A percentile compares a stretch with the other conserved stretches of the same genome.
phyloP scores from a whole-genome alignment of 169 alveolate species.

The Amoebophrya sp. region DNA sequence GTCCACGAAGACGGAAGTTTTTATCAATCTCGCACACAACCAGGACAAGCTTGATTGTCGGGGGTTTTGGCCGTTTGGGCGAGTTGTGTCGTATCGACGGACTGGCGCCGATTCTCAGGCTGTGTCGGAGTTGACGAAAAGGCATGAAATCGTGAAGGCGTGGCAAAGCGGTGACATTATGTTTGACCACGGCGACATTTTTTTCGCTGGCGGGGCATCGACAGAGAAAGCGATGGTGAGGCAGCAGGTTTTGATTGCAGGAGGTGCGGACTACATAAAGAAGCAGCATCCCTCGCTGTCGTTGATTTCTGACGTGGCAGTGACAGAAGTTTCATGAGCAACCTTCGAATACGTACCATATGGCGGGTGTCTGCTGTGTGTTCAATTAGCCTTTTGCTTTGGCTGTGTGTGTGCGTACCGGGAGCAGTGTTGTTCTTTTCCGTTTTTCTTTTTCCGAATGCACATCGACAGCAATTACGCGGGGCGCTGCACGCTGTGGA shows the following conservation, averaged over 20 bases:
- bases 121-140: neutral
- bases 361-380: too few species aligned
- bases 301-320: neutral
- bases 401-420: too few species aligned
- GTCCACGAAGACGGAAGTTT: slow-evolving; percentile 37
- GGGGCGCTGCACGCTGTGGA: too few species aligned
- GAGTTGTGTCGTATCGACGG: neutral
- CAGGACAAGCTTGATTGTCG: neutral
- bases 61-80: slow-evolving; percentile 33
- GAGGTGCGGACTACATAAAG: neutral
- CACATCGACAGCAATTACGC: too few species aligned
- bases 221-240: slow-evolving; percentile 17
- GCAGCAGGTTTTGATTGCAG: neutral
- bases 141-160: slow-evolving; percentile 14
- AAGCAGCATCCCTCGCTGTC: neutral
- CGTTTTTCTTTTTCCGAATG: too few species aligned
- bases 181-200: slow-evolving; percentile 26
- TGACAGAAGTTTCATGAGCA: neutral
- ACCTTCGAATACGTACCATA: too few species aligned
- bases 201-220: slow-evolving; percentile 32
- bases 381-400: too few species aligned
- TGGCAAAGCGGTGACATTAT: slow-evolving; percentile 16
- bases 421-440: too few species aligned
- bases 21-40: neutral
- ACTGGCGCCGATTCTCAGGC: neutral